Evolutionary conservation across 129 eudicot species (phyloP).

Genomic region (Silybum marianum): DNA sequence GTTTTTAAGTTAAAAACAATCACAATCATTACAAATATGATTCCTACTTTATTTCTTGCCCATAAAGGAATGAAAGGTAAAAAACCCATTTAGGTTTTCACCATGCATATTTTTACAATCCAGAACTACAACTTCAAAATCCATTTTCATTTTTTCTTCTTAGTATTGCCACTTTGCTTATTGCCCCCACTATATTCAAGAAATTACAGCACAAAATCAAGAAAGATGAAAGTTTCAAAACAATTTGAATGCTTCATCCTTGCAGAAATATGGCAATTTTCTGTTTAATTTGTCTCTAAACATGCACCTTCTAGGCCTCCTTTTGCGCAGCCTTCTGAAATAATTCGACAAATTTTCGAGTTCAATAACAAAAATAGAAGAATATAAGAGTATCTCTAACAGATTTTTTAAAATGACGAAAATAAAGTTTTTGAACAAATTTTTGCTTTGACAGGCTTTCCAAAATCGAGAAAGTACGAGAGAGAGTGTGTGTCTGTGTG

Average conservation of each 20-base stretch:
- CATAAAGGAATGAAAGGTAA: slow-evolving; percentile 17
- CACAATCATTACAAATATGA: slow-evolving; percentile 16
- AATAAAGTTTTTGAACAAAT: no score
- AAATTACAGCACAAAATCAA: slow-evolving; percentile 21
- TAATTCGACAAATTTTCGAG: not conserved
- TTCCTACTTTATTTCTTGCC: slow-evolving; percentile 28
- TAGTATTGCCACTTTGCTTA: slow-evolving; percentile 16
- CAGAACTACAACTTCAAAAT: slow-evolving; percentile 1
- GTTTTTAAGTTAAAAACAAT: not conserved
- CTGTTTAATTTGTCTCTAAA: slow-evolving; percentile 12
- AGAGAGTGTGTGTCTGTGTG: no score
- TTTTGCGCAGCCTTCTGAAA: slow-evolving; percentile 49
- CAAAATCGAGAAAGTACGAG: not conserved
- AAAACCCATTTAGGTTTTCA: not conserved
- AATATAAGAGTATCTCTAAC: no score
- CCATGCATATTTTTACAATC: not conserved
- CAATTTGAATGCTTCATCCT: slow-evolving; percentile 19
- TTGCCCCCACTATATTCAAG: slow-evolving; percentile 23
- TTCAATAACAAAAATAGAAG: not conserved
- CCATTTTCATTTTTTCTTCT: slow-evolving; percentile 17
- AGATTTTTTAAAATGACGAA: no score
- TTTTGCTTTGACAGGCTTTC: not conserved
- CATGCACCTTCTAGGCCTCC: slow-evolving; percentile 19
- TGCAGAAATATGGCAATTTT: slow-evolving; percentile 12
- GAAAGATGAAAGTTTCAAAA: slow-evolving; percentile 14